A percentile compares a stretch with the other conserved stretches of the same genome.
phyloP scores from a whole-genome alignment of 164 flowering plant genomes.

The Sedum album region DNA sequence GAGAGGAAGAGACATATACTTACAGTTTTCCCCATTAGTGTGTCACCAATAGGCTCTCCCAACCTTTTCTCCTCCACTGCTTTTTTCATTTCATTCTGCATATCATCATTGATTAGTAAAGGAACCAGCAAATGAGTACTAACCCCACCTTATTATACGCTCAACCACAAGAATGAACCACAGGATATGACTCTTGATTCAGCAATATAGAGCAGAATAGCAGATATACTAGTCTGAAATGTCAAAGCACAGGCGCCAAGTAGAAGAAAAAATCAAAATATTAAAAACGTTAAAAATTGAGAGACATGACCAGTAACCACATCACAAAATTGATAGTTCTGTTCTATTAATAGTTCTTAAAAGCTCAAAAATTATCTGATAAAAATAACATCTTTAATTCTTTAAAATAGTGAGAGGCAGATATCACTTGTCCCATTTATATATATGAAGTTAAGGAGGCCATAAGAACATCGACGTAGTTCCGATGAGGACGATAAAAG shows the following conservation, averaged over 20 bases:
- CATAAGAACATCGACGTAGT: background rate
- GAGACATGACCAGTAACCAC: too few relatives aligned
- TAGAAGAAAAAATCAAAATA: too few relatives aligned
- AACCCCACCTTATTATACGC: too few relatives aligned
- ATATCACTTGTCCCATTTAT: background rate
- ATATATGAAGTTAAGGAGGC: background rate
- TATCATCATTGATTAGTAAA: background rate
- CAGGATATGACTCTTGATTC: too few relatives aligned
- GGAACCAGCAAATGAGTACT: background rate
- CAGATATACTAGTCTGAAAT: too few relatives aligned
- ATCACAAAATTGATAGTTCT: too few relatives aligned
- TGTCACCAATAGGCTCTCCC: conserved; percentile 76
- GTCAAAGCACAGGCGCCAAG: too few relatives aligned
- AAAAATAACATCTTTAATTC: background rate
- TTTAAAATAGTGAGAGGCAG: background rate
- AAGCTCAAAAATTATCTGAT: background rate
- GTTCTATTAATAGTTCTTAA: too few relatives aligned
- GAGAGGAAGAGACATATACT: too few relatives aligned
- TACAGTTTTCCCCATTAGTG: conserved; percentile 78
- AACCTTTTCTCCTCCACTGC: conserved; percentile 42
- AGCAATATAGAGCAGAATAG: too few relatives aligned
- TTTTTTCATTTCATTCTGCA: conserved; percentile 69
- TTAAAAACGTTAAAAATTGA: too few relatives aligned
- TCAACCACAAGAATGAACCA: too few relatives aligned
- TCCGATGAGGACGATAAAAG: background rate